phyloP scores from a whole-genome alignment of 345 rosid genomes.

The Gossypium thurberi region DNA sequence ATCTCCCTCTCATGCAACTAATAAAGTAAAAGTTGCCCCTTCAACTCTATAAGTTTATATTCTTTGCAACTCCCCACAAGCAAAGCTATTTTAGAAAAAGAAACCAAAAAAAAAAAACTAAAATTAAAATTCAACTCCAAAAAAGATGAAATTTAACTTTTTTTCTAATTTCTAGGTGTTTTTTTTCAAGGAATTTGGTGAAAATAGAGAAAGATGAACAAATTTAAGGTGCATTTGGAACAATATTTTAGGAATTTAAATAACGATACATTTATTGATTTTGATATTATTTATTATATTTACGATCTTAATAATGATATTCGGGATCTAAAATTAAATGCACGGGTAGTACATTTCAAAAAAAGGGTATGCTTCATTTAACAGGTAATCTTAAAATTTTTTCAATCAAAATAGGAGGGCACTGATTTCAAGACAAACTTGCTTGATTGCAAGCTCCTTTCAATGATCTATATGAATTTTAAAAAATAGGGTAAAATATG shows the following conservation, averaged over 20 bases:
- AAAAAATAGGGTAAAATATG: no score
- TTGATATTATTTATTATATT: no score
- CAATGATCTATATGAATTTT: not conserved
- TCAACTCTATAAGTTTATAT: slow-evolving; percentile 19
- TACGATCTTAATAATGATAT: no score
- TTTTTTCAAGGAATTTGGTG: not conserved
- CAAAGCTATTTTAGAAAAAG: slow-evolving; percentile 31
- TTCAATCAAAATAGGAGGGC: no score
- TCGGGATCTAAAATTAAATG: no score
- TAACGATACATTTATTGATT: no score
- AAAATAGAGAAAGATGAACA: no score
- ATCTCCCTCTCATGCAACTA: slow-evolving; percentile 24
- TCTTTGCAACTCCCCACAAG: slow-evolving; percentile 50
- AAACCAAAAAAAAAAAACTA: not conserved
- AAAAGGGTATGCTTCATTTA: no score
- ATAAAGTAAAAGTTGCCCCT: slow-evolving; percentile 28
- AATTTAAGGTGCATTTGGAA: no score
- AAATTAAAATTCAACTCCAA: slow-evolving; percentile 9
- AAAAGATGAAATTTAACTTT: slow-evolving; percentile 26
- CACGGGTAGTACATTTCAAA: no score
- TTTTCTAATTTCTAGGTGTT: slow-evolving; percentile 9
- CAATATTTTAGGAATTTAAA: no score
- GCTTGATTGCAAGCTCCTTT: not conserved
- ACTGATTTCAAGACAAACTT: not conserved
- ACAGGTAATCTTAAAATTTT: no score